A percentile compares a stretch with the other conserved stretches of the same genome.
These are phyloP conservation scores for Rhynchosporium agropyri DNA, from an alignment of 2,329 filamentous ascomycete species.

Conservation along the genomic window DNA sequence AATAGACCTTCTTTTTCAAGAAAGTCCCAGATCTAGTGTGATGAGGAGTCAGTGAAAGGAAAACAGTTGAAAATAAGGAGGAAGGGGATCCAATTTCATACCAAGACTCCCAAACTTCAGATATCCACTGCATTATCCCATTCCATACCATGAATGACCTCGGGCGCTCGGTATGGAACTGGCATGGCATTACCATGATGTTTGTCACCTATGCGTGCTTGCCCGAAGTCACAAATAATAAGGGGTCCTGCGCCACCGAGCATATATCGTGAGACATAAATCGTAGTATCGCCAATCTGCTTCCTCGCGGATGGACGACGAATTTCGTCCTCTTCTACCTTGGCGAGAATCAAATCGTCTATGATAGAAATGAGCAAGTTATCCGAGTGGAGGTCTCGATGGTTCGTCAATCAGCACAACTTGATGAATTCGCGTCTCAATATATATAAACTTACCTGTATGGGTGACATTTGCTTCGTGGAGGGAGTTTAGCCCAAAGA, in stretches of 20 bases:
- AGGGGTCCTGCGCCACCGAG: constrained; percentile 24
- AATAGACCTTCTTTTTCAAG: constrained; percentile 30
- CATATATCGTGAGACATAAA: constrained; percentile 26
- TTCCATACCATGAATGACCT: constrained; percentile 44
- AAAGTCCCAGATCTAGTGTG: constrained; percentile 27
- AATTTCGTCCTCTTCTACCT: constrained; percentile 29
- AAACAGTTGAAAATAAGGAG: constrained; percentile 10
- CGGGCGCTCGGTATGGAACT: constrained; percentile 41
- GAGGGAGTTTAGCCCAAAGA: constrained; percentile 25
- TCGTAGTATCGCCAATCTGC: constrained; percentile 21
- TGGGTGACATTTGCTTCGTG: constrained; percentile 25
- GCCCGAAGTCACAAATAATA: constrained; percentile 25
- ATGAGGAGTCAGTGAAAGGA: constrained; percentile 23
- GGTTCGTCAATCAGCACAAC: constrained; percentile 9
- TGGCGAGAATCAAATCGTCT: constrained; percentile 26
- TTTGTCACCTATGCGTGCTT: constrained; percentile 25
- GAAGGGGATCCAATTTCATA: constrained; percentile 26
- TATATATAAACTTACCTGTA: constrained; percentile 24
- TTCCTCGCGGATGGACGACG: constrained; percentile 25
- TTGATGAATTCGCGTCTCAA: not conserved
- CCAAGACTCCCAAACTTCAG: constrained; percentile 43
- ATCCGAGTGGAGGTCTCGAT: constrained; percentile 27
- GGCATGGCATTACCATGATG: constrained; percentile 24
- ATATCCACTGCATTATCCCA: constrained; percentile 43
- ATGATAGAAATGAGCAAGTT: constrained; percentile 27